Percentiles rank a stretch among this genome's conserved stretches.
These are phyloP conservation scores for Paraphaeosphaeria sporulosa DNA, from an alignment of 2,329 filamentous ascomycete genomes.

Conservation along the genomic window DNA sequence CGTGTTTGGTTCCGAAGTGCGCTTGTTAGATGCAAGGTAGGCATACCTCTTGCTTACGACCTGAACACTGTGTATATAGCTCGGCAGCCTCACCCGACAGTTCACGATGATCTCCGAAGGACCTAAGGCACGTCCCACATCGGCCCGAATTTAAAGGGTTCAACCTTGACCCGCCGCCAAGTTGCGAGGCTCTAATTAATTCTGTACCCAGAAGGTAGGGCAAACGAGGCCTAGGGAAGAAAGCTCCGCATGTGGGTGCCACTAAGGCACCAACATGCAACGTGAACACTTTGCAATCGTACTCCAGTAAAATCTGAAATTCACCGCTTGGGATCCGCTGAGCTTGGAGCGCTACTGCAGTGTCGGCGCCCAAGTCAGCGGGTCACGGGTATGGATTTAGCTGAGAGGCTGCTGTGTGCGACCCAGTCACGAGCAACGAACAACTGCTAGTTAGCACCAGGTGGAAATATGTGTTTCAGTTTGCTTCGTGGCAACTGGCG, in stretches of 20 bases:
- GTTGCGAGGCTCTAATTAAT: not conserved
- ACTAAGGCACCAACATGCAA: not conserved
- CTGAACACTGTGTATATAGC: not conserved
- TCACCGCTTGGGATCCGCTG: not conserved
- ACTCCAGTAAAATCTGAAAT: not conserved
- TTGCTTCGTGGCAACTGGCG: not conserved
- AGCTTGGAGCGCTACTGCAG: not conserved
- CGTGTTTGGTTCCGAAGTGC: not conserved
- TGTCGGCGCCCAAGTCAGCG: not conserved
- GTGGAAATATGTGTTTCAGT: not conserved
- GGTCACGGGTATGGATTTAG: not conserved
- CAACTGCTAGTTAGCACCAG: not conserved
- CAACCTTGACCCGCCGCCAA: not conserved
- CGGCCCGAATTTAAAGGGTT: not conserved
- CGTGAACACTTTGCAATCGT: not conserved
- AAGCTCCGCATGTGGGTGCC: constrained; percentile 5
- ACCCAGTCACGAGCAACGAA: not conserved
- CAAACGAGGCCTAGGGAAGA: not conserved
- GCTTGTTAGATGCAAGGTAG: not conserved
- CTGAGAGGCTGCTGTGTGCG: not conserved
- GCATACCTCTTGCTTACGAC: not conserved
- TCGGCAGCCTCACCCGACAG: not conserved
- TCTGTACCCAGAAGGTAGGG: not conserved
- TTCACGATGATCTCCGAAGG: not conserved
- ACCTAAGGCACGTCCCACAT: not conserved